Percentiles rank a stretch among this genome's conserved stretches.
Conservation (phyloP, 1,139 yeast genomes). For the Blastobotrys indianensis region DNA sequence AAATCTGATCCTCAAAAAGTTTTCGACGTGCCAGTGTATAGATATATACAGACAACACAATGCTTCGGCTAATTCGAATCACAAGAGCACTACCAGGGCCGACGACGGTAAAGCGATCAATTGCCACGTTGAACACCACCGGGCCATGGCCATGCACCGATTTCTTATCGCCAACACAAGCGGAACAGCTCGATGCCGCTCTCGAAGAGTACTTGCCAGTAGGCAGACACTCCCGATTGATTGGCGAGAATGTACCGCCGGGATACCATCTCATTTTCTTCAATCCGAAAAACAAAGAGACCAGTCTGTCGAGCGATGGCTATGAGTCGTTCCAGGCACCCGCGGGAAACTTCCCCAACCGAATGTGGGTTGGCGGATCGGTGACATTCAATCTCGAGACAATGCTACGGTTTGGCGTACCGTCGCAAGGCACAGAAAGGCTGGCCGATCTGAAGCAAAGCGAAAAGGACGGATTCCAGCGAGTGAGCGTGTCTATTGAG, state of each 20-base stretch:
- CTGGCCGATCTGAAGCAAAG: conserved; percentile 19
- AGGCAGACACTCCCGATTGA: conserved; percentile 6
- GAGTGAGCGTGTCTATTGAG: conserved; percentile 30
- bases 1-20: not conserved
- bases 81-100: not conserved
- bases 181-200: conserved; percentile 24
- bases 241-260: conserved; percentile 32
- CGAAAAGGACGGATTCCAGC: conserved; percentile 13
- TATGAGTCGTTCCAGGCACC: conserved; percentile 83
- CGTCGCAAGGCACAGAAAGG: conserved; percentile 26
- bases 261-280: conserved; percentile 69
- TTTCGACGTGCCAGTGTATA: not conserved
- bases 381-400: conserved; percentile 38
- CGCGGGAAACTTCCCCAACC: conserved; percentile 41
- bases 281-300: conserved; percentile 49
- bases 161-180: conserved; percentile 19
- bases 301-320: conserved; percentile 60
- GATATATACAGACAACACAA: not conserved
- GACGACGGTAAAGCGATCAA: not conserved
- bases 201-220: conserved; percentile 22
- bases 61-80: not conserved
- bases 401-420: conserved; percentile 36
- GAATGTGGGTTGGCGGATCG: conserved; percentile 82
- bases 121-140: not conserved
- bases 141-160: conserved; percentile 28